Conservation (phyloP, 805 yeast genomes). For the Metschnikowia henanensis region DNA sequence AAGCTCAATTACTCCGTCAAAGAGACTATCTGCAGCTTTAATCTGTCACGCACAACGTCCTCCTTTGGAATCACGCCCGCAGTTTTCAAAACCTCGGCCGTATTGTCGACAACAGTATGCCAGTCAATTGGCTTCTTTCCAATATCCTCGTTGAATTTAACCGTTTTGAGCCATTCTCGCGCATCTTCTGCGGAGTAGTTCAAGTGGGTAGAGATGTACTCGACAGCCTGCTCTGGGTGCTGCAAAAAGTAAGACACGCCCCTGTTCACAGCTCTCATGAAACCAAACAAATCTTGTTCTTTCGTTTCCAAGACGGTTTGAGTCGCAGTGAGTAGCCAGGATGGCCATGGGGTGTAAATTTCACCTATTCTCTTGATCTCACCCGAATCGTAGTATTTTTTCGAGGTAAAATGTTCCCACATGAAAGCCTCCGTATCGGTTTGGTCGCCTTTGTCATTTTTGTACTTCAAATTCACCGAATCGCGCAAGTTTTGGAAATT, state of each 20-base stretch:
- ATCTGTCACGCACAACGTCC: conserved; percentile 29
- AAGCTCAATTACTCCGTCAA: too few relatives aligned
- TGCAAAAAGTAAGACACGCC: conserved; percentile 68
- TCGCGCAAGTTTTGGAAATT: conserved; percentile 77
- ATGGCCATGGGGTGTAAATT: conserved; percentile 95
- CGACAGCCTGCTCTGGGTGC: conserved; percentile 63
- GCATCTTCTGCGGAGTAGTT: conserved; percentile 83
- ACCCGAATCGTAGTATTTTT: conserved; percentile 73
- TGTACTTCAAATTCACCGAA: conserved; percentile 60
- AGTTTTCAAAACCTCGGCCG: conserved; percentile 53
- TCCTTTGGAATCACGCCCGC: conserved; percentile 58
- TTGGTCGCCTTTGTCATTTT: conserved; percentile 32
- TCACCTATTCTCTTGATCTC: conserved; percentile 85
- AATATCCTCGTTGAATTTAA: conserved; percentile 51
- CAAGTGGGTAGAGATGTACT: conserved; percentile 61
- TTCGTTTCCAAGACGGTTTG: conserved; percentile 33
- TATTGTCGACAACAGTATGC: conserved; percentile 50
- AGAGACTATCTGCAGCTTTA: conserved; percentile 21
- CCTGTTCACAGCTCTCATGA: conserved; percentile 55
- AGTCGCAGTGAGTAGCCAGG: conserved; percentile 77
- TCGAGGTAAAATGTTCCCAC: conserved; percentile 95
- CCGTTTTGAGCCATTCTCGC: conserved; percentile 77
- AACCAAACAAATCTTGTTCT: conserved; percentile 29
- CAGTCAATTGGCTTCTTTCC: conserved; percentile 46
- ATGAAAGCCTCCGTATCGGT: conserved; percentile 74